phyloP scores from a whole-genome alignment of 176 grass and related monocot genomes.

The Microstegium vimineum region DNA sequence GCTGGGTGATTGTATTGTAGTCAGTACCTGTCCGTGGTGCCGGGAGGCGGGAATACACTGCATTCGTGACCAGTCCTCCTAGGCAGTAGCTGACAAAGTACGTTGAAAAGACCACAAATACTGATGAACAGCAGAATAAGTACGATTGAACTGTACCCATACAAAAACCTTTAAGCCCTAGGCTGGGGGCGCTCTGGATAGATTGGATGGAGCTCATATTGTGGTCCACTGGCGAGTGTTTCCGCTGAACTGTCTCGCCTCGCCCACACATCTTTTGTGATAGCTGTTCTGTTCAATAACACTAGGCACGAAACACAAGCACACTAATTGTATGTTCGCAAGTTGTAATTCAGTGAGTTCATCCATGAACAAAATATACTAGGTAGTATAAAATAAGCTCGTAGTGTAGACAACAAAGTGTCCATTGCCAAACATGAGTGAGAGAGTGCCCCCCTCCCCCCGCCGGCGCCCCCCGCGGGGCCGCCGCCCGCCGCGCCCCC shows the following conservation, averaged over 20 bases:
- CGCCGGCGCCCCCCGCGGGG: no score
- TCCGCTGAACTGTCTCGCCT: not conserved
- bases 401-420: no score
- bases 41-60: not conserved
- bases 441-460: no score
- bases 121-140: not conserved
- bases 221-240: not conserved
- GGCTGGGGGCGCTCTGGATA: no score
- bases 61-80: not conserved
- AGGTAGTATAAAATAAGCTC: not conserved
- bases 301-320: not conserved
- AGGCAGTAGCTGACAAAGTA: not conserved
- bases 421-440: no score
- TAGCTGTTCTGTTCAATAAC: not conserved
- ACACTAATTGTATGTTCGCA: not conserved
- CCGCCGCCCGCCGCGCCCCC: no score
- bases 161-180: not conserved
- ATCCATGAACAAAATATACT: not conserved
- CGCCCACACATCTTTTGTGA: not conserved
- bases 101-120: not conserved
- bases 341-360: no score
- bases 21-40: not conserved
- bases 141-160: not conserved
- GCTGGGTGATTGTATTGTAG: slow-evolving; percentile 7
- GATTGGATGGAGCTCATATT: not conserved